Evolutionary conservation across 31 red algal species (phyloP), one percentile per base, ranked within the genome.

Genomic region (Asparagopsis taxiformis): DNA sequence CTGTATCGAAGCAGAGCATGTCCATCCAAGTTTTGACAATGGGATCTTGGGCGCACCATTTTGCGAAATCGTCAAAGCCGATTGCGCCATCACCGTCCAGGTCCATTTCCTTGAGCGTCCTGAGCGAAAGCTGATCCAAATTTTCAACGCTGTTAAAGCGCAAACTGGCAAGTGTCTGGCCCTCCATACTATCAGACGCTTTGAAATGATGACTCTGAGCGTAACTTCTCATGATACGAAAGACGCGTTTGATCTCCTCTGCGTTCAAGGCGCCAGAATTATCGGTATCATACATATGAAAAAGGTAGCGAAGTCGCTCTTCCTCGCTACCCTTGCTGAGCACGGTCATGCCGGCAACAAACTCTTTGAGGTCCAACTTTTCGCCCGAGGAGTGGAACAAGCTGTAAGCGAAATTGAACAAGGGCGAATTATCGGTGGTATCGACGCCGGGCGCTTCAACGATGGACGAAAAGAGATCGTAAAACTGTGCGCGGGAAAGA

Each of bases 201-300:
- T 70, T 71, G 57, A 62, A 79, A 34, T 67, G 66, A 33, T 68
- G 66, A 29, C 68, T 53, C 30, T 39, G 35, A 19, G 74, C 62
- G 51, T 62, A 77, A 22, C 54, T 76, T 35, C 74, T 59, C 70
- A 90, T 65, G 62, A 87, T 66, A 26, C 65, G 49, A 61, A 85
- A 83, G n/a, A 96, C 74, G 36, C 71, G 70, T 48, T 77, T 70
- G 21, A 87, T 54, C 69, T 96, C 86, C 16, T 76, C 67, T 6
- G 70, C 51, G 29, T 67, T 70, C 25, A 98, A 72, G 26, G 30
- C 31, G 37, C 90, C 94, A 8, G 68, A 74, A 23, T 36, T 53
- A 75, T 98, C 90, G 9, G 37, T 55, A 56, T 98, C 94, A 51
- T 84, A 92, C 89, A 93, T 93, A 13, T 70, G 51, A 51, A 98